These are phyloP conservation scores for Beauveria scarabaeidicola DNA, from an alignment of 2,329 filamentous ascomycete species.

Conservation along the genomic window DNA sequence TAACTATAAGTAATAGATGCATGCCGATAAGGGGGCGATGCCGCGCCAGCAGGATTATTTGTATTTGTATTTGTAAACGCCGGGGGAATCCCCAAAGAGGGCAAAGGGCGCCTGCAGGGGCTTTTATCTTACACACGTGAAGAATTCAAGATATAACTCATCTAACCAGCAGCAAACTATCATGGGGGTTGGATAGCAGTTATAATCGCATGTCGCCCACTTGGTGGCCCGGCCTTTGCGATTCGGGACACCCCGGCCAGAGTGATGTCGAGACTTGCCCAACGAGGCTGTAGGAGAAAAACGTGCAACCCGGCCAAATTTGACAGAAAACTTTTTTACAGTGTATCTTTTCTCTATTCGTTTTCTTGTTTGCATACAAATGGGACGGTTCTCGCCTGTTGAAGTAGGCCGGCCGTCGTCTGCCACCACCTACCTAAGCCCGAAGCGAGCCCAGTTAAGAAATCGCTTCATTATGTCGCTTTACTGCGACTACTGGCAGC, in stretches of 20 bases:
- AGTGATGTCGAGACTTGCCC: not conserved
- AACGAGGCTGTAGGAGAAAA: not conserved
- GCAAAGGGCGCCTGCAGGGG: too few relatives aligned
- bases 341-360: constrained; percentile 9
- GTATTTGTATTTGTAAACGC: too few relatives aligned
- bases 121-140: too few relatives aligned
- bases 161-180: too few relatives aligned
- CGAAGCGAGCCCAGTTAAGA: not conserved
- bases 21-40: not conserved
- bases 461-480: constrained; percentile 5
- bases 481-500: not conserved
- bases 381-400: constrained; percentile 6
- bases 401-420: not conserved
- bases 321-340: not conserved
- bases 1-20: not conserved
- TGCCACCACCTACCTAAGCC: constrained; percentile 2
- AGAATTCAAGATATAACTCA: too few relatives aligned
- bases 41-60: not conserved
- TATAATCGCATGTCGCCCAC: not conserved
- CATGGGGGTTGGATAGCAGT: too few relatives aligned
- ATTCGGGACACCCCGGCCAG: not conserved
- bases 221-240: not conserved
- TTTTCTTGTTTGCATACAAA: constrained; percentile 11
- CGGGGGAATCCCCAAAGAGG: too few relatives aligned
- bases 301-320: too few relatives aligned